These are phyloP conservation scores for Fremontodendron californicum DNA, from an alignment of 345 rosid genomes.

Conservation along the genomic window DNA sequence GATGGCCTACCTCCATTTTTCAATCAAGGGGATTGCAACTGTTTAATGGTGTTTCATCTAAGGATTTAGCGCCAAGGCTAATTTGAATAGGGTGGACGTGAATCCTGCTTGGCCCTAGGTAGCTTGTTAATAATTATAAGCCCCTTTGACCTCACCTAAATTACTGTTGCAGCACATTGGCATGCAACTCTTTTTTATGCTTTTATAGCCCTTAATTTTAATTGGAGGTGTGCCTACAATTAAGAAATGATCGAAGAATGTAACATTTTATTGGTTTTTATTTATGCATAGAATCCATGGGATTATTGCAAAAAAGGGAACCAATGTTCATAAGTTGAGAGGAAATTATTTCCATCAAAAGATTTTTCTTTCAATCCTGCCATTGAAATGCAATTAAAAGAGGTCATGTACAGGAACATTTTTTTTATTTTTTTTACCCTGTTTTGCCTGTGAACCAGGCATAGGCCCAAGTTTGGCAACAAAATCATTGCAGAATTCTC, in stretches of 20 bases:
- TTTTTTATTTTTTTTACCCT: too few relatives aligned
- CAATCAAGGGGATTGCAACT: too few relatives aligned
- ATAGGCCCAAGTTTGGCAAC: neutral
- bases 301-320: neutral
- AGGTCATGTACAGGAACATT: neutral
- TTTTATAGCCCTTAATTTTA: neutral
- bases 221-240: neutral
- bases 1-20: too few relatives aligned
- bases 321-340: neutral
- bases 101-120: neutral
- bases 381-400: neutral
- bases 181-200: neutral
- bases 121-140: neutral
- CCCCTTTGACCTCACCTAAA: neutral
- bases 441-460: neutral
- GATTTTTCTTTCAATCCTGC: neutral
- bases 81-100: neutral
- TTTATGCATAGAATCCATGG: neutral
- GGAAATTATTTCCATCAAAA: too few relatives aligned
- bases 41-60: too few relatives aligned
- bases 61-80: neutral
- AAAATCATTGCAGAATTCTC: neutral
- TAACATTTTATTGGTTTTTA: neutral
- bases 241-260: neutral
- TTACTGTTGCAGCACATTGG: neutral